Conservation (phyloP, 2,329 filamentous ascomycete genomes). For the Cytospora schulzeri region DNA sequence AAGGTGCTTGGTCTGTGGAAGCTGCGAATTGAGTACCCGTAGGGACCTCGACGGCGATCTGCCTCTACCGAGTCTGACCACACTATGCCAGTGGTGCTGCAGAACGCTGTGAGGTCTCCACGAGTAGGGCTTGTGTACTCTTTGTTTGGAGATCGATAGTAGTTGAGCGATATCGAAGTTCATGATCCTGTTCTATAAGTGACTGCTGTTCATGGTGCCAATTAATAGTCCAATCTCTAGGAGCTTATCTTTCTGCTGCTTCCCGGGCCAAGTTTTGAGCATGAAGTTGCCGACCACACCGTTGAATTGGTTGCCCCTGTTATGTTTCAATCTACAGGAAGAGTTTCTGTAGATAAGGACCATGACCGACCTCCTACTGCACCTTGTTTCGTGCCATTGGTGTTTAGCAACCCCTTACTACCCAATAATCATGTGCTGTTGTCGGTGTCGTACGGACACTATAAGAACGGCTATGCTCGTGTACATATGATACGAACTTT, state of each 20-base stretch:
- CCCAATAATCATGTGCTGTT: no score
- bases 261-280: no score
- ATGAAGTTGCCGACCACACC: neutral
- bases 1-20: neutral
- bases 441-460: neutral
- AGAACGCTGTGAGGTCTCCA: no score
- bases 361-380: no score
- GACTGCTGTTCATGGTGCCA: neutral
- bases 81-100: no score
- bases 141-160: neutral
- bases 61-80: no score
- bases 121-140: constrained; percentile 3
- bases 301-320: neutral
- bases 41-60: no score
- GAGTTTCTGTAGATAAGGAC: no score
- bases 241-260: neutral
- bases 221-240: neutral
- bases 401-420: no score
- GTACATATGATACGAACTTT: neutral
- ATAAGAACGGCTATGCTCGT: no score
- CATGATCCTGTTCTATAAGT: neutral
- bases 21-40: neutral
- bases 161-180: neutral
- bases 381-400: no score
- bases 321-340: neutral